Percentiles rank a stretch among this genome's conserved stretches.
phyloP scores from a whole-genome alignment of 176 grass and related monocot genomes.

The Cenchrus fungigraminus region DNA sequence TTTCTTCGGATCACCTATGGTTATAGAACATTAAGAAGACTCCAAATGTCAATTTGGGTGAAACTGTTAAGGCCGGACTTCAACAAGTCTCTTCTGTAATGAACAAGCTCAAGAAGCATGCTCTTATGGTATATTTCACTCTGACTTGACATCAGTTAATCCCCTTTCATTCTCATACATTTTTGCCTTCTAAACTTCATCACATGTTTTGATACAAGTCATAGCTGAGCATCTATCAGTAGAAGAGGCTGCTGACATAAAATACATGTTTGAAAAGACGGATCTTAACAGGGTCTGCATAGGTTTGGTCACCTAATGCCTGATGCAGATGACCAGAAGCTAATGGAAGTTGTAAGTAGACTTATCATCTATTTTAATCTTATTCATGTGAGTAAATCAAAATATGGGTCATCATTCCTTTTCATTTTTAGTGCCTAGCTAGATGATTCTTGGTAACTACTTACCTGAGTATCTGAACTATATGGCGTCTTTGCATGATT shows the following conservation, averaged over 20 bases:
- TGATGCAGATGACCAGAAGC: slow-evolving; percentile 80
- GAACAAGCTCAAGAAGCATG: slow-evolving; percentile 98
- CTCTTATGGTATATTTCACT: slow-evolving; percentile 64
- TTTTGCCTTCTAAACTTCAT: slow-evolving; percentile 17
- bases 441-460: too few relatives aligned
- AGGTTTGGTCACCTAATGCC: slow-evolving; percentile 80
- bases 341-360: slow-evolving; percentile 90
- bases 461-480: too few relatives aligned
- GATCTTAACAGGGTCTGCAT: slow-evolving; percentile 78
- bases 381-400: too few relatives aligned
- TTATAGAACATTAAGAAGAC: slow-evolving; percentile 91
- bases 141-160: slow-evolving; percentile 33
- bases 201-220: slow-evolving; percentile 54
- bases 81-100: slow-evolving; percentile 85
- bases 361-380: too few relatives aligned
- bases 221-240: slow-evolving; percentile 90
- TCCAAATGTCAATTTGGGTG: slow-evolving; percentile 88
- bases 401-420: too few relatives aligned
- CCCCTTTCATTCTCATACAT: slow-evolving; percentile 14
- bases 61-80: slow-evolving; percentile 84
- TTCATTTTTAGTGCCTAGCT: too few relatives aligned
- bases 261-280: slow-evolving; percentile 86
- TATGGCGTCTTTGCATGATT: too few relatives aligned
- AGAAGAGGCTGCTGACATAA: slow-evolving; percentile 89
- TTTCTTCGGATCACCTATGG: slow-evolving; percentile 78